Conservation (phyloP, 179 eudicot species). For the Heliamphora pulchella region DNA sequence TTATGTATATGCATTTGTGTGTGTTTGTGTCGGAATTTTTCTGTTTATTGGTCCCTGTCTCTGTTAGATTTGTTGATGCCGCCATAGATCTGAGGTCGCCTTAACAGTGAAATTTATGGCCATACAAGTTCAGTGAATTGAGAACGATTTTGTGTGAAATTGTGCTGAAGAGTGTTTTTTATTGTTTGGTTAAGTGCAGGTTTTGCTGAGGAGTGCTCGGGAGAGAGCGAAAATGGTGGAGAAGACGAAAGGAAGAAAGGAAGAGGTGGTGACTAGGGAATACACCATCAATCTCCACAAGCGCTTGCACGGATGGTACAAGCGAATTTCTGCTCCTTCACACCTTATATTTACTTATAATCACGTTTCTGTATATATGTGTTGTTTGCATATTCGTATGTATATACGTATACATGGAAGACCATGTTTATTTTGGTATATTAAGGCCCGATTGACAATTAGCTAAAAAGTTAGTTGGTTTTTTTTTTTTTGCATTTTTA, state of each 20-base stretch:
- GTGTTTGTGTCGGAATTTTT: neutral
- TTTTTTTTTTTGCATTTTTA: too few relatives aligned
- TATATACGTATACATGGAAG: neutral
- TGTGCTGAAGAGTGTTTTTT: neutral
- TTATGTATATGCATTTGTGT: neutral
- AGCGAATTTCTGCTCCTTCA: neutral
- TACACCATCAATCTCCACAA: slow-evolving; percentile 73
- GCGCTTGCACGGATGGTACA: slow-evolving; percentile 60
- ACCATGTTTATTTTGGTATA: too few relatives aligned
- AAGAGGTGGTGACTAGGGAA: slow-evolving; percentile 66
- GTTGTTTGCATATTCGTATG: neutral
- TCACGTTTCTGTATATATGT: too few relatives aligned
- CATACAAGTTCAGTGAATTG: neutral
- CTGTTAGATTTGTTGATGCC: neutral
- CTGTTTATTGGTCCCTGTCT: neutral
- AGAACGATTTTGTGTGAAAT: neutral
- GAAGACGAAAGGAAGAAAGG: slow-evolving; percentile 50
- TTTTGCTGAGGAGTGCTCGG: neutral
- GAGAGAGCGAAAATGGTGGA: slow-evolving; percentile 27
- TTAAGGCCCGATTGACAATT: too few relatives aligned
- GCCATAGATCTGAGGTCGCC: neutral
- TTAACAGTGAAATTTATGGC: neutral
- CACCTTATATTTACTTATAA: neutral
- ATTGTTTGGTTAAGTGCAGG: slow-evolving; percentile 14
- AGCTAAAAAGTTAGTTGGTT: too few relatives aligned